Base-by-base conservation (phyloP, 768 basidiomycete genomes). In the Suillus cothurnatus region DNA sequence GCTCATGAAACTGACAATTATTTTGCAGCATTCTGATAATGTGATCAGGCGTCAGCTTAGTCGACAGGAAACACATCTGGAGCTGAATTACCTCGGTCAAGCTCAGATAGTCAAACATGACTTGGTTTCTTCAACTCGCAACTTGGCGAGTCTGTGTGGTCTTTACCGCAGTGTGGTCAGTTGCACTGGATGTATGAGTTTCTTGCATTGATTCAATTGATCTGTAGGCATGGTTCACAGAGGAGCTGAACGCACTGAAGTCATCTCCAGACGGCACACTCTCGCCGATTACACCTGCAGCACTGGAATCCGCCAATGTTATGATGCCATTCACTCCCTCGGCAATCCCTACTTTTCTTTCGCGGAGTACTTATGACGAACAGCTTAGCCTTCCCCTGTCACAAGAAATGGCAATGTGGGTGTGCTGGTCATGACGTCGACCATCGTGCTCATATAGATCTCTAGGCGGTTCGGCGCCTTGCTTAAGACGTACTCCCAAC, bases 391-490 rank as follows among this genome's bases (percentile, higher is more conserved):
- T 98, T 5, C 92, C 94, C 4, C 80, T 98, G 38, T 95, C 95
- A 1, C 82, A 81, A 52, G 95, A 96, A 66, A 98, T 97, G 95
- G 83, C 89, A 19, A 74, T 95, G 96, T 96, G 70, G 69, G 94
- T 79, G 34, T 58, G 17, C 61, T 61, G 8, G n/a, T 9, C n/a
- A 45, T 55, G 23, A 6, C 57, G 14, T 26, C 64, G 19, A 43
- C 53, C 21, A 49, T 31, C 41, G 39, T 64, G 34, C 74, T 61
- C 69, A 15, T n/a, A 55, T n/a, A 52, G 43, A 65, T 32, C 28
- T 50, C 4, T 68, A 97, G 97, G 66, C 94, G 95, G 36, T 97
- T 95, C 78, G 91, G 96, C 73, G 93, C 95, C 0, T 81, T 99
- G 53, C 81, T 96, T 49, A 89, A 91, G 78, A 97, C 95, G 2